Percentiles rank a stretch among this genome's conserved stretches.
Conservation (phyloP, 192 early-diverging fungal genomes). For the Podila minutissima region DNA sequence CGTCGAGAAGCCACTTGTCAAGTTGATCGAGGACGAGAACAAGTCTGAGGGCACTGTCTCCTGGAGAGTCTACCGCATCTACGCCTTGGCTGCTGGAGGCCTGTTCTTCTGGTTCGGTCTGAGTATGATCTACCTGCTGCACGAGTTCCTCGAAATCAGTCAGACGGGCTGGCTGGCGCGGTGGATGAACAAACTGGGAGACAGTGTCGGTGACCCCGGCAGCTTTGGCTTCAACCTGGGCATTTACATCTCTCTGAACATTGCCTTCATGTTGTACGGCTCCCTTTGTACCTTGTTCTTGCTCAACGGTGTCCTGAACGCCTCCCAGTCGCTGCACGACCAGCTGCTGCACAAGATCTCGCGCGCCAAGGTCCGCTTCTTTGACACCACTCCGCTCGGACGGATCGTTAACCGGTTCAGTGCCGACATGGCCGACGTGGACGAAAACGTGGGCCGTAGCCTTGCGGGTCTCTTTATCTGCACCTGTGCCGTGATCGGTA, state of each 20-base stretch:
- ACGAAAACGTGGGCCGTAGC: conserved; percentile 62
- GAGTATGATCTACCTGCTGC: conserved; percentile 51
- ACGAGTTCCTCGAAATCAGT: conserved; percentile 56
- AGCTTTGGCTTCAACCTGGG: conserved; percentile 68
- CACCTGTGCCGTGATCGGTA: conserved; percentile 59
- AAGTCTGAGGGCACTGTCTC: conserved; percentile 82
- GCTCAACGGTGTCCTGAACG: conserved; percentile 57
- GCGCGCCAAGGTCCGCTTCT: conserved; percentile 86
- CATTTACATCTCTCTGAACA: conserved; percentile 69
- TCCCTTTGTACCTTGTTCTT: conserved; percentile 41
- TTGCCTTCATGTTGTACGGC: conserved; percentile 38
- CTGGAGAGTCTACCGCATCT: conserved; percentile 79
- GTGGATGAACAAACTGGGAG: conserved; percentile 47
- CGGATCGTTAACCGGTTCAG: conserved; percentile 85
- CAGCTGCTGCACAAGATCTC: conserved; percentile 65
- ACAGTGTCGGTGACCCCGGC: conserved; percentile 11
- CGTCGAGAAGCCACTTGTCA: conserved; percentile 49
- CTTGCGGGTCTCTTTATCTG: conserved; percentile 58
- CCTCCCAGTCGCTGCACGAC: conserved; percentile 65
- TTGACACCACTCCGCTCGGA: conserved; percentile 89
- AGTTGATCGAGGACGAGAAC: conserved; percentile 86
- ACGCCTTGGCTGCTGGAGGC: conserved; percentile 74
- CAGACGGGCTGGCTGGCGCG: conserved; percentile 69
- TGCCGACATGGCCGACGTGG: conserved; percentile 85
- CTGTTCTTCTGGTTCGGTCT: conserved; percentile 67